These are phyloP conservation scores for Plasmodium gallinaceum DNA, from an alignment of 169 alveolate species.

Conservation along the genomic window DNA sequence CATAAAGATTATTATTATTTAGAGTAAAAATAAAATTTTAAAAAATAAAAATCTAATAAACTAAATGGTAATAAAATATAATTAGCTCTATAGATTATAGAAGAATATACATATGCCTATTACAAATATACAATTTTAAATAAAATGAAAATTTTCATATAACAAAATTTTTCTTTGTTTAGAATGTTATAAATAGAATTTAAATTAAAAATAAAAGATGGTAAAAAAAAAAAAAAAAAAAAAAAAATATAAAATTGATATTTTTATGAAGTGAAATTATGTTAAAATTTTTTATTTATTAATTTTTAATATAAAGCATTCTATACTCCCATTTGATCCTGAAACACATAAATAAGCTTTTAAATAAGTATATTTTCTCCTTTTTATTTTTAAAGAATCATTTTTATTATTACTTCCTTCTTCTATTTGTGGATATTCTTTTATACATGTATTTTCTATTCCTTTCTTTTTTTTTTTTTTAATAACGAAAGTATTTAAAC, in stretches of 20 bases:
- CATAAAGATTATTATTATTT: too few relatives aligned
- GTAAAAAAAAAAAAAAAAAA: neutral
- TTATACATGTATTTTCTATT: neutral
- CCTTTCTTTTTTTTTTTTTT: slow-evolving; percentile 15
- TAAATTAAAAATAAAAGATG: neutral
- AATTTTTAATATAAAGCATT: neutral
- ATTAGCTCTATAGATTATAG: too few relatives aligned
- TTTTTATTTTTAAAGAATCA: neutral
- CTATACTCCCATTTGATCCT: slow-evolving; percentile 25
- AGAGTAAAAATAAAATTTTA: too few relatives aligned
- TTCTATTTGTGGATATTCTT: neutral
- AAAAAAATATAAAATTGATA: neutral
- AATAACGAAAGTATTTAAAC: slow-evolving; percentile 21
- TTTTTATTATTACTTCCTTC: neutral
- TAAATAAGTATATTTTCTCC: neutral
- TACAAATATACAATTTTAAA: too few relatives aligned
- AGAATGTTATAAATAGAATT: too few relatives aligned
- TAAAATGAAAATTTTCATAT: too few relatives aligned
- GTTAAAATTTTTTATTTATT: neutral
- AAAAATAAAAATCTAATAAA: too few relatives aligned
- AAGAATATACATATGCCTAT: too few relatives aligned
- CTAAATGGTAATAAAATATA: too few relatives aligned
- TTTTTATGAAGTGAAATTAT: neutral
- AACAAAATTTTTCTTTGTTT: too few relatives aligned
- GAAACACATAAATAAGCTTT: slow-evolving; percentile 10